Evolutionary conservation across 208 protist genomes (phyloP), one percentile per base, ranked within the genome.

Genomic region (Leishmania major): DNA sequence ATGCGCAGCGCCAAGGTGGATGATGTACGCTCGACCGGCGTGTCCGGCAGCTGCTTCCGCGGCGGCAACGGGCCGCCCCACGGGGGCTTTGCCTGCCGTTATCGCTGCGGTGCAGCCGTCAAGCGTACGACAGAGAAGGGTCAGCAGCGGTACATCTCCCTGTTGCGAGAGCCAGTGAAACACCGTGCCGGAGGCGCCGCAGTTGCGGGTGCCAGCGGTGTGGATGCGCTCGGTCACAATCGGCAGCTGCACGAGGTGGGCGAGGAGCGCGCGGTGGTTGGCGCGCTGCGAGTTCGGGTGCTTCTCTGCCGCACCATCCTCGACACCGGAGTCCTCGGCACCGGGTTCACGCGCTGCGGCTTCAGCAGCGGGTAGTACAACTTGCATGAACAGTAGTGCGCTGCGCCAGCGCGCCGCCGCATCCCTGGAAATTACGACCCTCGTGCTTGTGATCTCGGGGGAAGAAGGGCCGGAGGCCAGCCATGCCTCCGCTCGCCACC

Each of bases 101-200:
- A 25, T 64, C 53, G 55, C 59, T 10, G 31, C 59, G 43, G 22
- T 53, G 67, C 53, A 2, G 35, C 67, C 40, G 17, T 40, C 49
- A 25, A 82, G 49, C 19, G 43, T 40, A 37, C 28, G 35, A 13
- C 75, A 25, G 22, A 83, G 47, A 15, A 87, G 60, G 2, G 64
- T 76, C 75, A 83, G 35, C 31, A 83, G 53, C 22, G 57, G 47
- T 6, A 77, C 45, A n/a, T 87, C 78, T 2, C 75, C 76, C 35
- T 75, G 60, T 5, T 59, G 49, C n/a, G 71, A 74, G 10, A 84
- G 71, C 80, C 80, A 82, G 57, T 82, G 78, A 17, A 81, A 28
- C 37, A 81, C 53, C 40, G 80, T 84, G 47, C 77, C 74, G 25
- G 40, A 66, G 40, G 28, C 37, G 40, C 47, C 17, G 7, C 25